phyloP scores from a whole-genome alignment of 768 basidiomycete species.

The Lentinula edodes region DNA sequence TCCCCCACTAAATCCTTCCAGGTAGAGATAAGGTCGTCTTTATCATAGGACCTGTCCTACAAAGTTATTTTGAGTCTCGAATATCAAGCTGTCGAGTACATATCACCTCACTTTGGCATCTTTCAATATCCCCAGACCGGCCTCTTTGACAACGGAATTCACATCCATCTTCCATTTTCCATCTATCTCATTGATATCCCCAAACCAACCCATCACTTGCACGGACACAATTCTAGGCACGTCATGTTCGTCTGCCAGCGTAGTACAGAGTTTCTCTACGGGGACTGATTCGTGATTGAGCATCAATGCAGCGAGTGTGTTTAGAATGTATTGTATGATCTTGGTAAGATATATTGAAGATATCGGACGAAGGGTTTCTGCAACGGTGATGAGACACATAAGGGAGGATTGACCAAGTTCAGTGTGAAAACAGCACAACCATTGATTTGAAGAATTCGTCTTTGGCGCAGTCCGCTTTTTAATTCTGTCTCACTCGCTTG shows the following conservation, averaged over 20 bases:
- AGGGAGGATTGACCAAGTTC: neutral
- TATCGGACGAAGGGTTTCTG: conserved; percentile 73
- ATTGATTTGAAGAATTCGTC: conserved; percentile 67
- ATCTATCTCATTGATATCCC: conserved; percentile 36
- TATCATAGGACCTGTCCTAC: conserved; percentile 56
- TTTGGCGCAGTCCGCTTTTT: conserved; percentile 53
- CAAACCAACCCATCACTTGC: conserved; percentile 85
- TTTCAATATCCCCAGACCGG: conserved; percentile 73
- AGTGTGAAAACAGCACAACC: conserved; percentile 31
- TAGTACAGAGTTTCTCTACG: conserved; percentile 51
- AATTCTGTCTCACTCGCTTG: conserved; percentile 85
- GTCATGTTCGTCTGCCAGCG: conserved; percentile 71
- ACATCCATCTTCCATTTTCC: conserved; percentile 66
- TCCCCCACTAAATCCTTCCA: conserved; percentile 82
- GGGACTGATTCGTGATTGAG: conserved; percentile 47
- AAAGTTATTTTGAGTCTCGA: neutral
- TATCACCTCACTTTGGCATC: conserved; percentile 41
- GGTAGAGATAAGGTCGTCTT: conserved; percentile 48
- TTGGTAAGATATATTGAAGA: conserved; percentile 57
- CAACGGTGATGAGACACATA: neutral
- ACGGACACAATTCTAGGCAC: conserved; percentile 51
- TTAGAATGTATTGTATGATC: conserved; percentile 73
- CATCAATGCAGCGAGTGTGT: conserved; percentile 60
- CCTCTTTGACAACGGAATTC: conserved; percentile 56
- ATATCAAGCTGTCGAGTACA: no score